Conservation (phyloP, 257 asterid species). For the Penstemon eatonii region DNA sequence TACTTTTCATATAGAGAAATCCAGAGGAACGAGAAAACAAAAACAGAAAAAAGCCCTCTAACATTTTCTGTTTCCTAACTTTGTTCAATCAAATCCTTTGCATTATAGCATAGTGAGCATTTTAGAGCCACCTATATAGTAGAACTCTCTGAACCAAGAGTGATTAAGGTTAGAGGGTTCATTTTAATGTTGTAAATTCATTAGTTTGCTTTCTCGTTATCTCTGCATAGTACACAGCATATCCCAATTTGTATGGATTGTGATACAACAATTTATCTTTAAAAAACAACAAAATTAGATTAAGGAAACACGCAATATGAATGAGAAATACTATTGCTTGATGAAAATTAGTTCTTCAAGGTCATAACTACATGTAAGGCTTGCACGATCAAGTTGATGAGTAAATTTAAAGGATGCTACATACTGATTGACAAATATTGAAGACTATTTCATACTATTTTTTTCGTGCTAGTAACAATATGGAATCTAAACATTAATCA, state of each 20-base stretch:
- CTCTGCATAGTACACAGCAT: background rate
- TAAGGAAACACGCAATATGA: background rate
- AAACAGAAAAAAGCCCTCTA: slow-evolving; percentile 1
- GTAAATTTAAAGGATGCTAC: too few relatives aligned
- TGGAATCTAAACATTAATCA: too few relatives aligned
- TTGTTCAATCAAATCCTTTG: slow-evolving; percentile 16
- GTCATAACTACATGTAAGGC: slow-evolving; percentile 1
- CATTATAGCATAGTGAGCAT: background rate
- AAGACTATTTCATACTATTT: too few relatives aligned
- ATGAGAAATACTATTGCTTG: background rate
- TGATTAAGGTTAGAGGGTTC: background rate
- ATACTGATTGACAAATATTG: too few relatives aligned
- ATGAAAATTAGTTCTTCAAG: background rate
- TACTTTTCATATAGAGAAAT: slow-evolving; percentile 6
- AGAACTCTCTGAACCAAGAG: background rate
- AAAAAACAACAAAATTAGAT: background rate
- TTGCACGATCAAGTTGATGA: slow-evolving; percentile 5
- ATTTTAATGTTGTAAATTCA: too few relatives aligned
- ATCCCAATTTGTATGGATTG: background rate
- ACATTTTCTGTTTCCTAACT: background rate
- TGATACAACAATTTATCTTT: background rate
- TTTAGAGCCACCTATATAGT: background rate
- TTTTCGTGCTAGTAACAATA: too few relatives aligned
- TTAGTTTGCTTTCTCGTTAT: background rate
- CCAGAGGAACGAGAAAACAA: slow-evolving; percentile 13